A percentile compares a stretch with the other conserved stretches of the same genome.
Conservation (phyloP, 768 basidiomycete genomes). For the Hortiboletus campestris region DNA sequence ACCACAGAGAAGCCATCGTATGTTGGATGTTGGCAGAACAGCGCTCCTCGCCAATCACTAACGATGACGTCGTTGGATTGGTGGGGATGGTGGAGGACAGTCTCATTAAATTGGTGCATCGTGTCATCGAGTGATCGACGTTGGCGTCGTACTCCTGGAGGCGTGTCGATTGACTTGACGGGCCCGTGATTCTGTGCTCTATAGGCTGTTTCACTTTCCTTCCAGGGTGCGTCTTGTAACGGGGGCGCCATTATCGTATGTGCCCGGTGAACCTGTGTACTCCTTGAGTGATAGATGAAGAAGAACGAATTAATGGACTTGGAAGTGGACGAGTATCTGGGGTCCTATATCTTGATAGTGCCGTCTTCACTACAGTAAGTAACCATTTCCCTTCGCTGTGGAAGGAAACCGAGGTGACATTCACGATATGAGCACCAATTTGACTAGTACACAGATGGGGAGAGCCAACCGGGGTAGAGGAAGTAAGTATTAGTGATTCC, state of each 20-base stretch:
- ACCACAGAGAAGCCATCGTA: no score
- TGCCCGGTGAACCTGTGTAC: constrained; percentile 87
- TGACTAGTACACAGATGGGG: constrained; percentile 9
- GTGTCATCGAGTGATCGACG: no score
- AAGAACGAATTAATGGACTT: constrained; percentile 3
- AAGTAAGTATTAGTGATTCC: constrained; percentile 77
- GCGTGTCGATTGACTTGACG: no score
- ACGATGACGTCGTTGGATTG: no score
- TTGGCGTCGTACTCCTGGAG: no score
- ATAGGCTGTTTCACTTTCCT: no score
- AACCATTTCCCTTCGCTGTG: constrained; percentile 98
- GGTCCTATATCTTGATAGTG: constrained; percentile 98
- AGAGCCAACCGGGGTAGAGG: constrained; percentile 49
- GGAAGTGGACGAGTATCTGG: constrained; percentile 56
- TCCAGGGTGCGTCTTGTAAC: constrained; percentile 20
- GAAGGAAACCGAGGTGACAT: constrained; percentile 95
- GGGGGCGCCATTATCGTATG: constrained; percentile 91
- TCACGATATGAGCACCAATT: constrained; percentile 70
- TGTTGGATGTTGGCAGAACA: no score
- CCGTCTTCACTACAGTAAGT: constrained; percentile 97
- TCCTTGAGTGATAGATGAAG: constrained; percentile 41
- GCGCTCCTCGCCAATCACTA: no score
- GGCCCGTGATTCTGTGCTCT: no score
- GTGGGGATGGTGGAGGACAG: no score
- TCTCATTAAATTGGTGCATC: no score